Conservation (phyloP, 78 protist genomes). For the Thecamonas trahens region DNA sequence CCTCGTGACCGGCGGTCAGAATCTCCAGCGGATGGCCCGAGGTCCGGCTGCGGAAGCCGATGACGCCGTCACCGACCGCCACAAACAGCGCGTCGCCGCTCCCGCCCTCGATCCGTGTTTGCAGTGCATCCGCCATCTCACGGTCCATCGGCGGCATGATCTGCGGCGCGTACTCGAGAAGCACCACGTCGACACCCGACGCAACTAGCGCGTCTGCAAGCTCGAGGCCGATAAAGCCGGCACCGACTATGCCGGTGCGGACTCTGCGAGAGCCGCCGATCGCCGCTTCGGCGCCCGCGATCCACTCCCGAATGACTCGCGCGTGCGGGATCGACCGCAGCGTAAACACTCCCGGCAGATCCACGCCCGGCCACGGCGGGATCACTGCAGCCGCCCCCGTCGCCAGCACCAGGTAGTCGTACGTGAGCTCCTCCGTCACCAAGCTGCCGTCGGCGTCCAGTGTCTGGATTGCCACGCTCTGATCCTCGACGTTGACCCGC, state of each 20-base stretch:
- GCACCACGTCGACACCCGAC: conserved; percentile 5
- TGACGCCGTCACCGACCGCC: conserved; percentile 7
- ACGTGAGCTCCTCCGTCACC: not conserved
- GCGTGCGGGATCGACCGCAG: conserved; percentile 29
- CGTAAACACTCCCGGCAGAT: conserved; percentile 14
- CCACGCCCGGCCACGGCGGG: conserved; percentile 43
- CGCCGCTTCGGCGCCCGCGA: not conserved
- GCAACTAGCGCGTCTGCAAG: conserved; percentile 31
- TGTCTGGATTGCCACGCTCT: conserved; percentile 16
- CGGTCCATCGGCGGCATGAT: conserved; percentile 36
- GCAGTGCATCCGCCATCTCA: conserved; percentile 30
- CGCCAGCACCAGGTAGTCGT: conserved; percentile 46
- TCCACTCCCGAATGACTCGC: conserved; percentile 4
- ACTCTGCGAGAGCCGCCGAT: not conserved
- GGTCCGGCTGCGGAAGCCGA: no score
- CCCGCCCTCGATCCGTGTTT: not conserved
- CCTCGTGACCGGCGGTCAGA: not conserved
- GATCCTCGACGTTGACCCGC: conserved; percentile 4
- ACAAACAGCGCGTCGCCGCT: conserved; percentile 4
- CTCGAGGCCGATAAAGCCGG: conserved; percentile 68
- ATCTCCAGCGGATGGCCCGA: no score
- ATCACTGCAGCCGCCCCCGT: conserved; percentile 43
- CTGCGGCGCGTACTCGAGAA: conserved; percentile 39
- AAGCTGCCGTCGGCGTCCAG: not conserved
- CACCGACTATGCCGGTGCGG: conserved; percentile 45